phyloP scores from a whole-genome alignment of 768 basidiomycete species.

The Cyathus striatus region DNA sequence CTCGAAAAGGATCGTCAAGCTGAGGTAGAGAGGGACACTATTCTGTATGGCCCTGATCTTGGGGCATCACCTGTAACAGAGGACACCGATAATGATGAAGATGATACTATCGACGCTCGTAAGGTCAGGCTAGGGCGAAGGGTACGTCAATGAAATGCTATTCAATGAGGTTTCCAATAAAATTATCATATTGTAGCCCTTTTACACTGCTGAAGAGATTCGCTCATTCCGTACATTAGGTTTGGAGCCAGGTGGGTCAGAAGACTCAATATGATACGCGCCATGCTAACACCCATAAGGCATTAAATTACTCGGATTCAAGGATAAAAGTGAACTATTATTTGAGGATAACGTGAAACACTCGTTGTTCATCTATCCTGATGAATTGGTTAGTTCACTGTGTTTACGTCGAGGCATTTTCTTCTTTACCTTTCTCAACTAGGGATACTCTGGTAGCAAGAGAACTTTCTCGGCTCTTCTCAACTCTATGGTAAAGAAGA shows the following conservation, averaged over 20 bases:
- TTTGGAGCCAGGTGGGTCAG: conserved; percentile 58
- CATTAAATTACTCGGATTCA: conserved; percentile 92
- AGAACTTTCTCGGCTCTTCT: conserved; percentile 88
- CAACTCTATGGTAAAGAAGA: conserved; percentile 74
- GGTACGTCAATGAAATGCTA: conserved; percentile 28
- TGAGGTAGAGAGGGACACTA: conserved; percentile 38
- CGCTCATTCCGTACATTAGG: conserved; percentile 78
- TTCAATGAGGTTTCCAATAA: not conserved
- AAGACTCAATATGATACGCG: not conserved
- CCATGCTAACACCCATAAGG: conserved; percentile 33
- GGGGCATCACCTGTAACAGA: conserved; percentile 26
- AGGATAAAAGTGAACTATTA: conserved; percentile 57
- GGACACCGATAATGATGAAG: conserved; percentile 36
- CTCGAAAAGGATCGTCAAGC: conserved; percentile 34
- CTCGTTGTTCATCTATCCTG: conserved; percentile 86
- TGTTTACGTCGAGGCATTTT: too few species aligned
- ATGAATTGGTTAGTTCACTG: conserved; percentile 63
- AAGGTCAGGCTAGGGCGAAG: conserved; percentile 47
- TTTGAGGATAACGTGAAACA: conserved; percentile 94
- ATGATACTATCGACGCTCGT: conserved; percentile 24
- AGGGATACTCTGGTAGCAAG: conserved; percentile 86
- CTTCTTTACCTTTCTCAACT: too few species aligned
- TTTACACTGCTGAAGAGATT: conserved; percentile 82
- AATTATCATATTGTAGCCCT: conserved; percentile 44
- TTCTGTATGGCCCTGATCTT: conserved; percentile 41